phyloP scores from a whole-genome alignment of 495 filamentous ascomycete species.

The Tuber aestivum region DNA sequence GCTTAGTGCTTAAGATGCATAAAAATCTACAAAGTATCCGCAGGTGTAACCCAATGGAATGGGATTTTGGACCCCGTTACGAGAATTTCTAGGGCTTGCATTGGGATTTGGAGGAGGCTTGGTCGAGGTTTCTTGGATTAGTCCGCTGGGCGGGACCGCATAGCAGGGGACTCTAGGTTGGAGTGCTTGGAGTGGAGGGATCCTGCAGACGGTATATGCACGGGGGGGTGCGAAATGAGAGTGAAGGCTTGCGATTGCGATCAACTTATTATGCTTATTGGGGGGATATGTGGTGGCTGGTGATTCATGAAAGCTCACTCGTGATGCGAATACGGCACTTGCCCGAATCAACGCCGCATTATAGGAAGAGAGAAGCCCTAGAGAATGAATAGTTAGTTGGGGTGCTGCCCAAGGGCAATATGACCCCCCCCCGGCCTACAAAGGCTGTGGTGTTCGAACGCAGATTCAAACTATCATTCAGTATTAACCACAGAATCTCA shows the following conservation, averaged over 20 bases:
- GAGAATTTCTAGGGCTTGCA: background rate
- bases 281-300: background rate
- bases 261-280: background rate
- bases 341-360: background rate
- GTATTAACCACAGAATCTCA: background rate
- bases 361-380: background rate
- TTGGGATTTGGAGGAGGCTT: background rate
- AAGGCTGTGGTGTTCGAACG: background rate
- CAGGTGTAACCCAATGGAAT: too few relatives aligned
- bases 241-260: background rate
- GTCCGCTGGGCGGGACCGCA: background rate
- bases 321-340: background rate
- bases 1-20: background rate
- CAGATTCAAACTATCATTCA: background rate
- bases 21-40: background rate
- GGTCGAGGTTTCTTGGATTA: background rate
- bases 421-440: background rate
- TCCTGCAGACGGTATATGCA: background rate
- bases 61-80: background rate
- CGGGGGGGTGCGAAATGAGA: background rate
- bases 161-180: background rate
- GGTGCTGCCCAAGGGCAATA: background rate
- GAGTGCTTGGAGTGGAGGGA: background rate
- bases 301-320: background rate
- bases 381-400: background rate